Percentiles rank a stretch among this genome's conserved stretches.
Conservation (phyloP, 768 basidiomycete genomes). For the Agaricus blazei region DNA sequence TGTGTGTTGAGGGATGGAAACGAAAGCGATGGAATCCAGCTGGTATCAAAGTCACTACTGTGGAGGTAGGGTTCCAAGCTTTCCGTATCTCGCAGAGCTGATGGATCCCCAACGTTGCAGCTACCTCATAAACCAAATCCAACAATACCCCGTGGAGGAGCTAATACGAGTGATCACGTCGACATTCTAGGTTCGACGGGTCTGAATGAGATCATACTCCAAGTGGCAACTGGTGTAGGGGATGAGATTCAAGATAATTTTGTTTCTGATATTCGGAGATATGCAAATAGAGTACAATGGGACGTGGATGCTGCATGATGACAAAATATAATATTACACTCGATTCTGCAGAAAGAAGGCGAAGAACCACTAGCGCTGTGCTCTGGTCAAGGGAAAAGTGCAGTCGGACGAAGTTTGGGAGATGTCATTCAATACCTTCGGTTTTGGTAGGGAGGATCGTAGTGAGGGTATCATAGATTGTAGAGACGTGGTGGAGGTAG, state of each 20-base stretch:
- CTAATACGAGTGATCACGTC: constrained; percentile 88
- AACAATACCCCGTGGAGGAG: constrained; percentile 81
- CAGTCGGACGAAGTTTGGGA: not conserved
- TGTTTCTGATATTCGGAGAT: constrained; percentile 76
- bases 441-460: not conserved
- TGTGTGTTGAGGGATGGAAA: constrained; percentile 97
- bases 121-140: constrained; percentile 73
- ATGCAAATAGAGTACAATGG: constrained; percentile 73
- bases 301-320: constrained; percentile 50
- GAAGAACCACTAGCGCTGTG: too few relatives aligned
- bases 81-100: not conserved
- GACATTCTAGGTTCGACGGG: constrained; percentile 77
- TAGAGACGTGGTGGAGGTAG: constrained; percentile 18
- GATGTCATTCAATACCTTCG: not conserved
- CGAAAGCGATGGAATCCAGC: constrained; percentile 86
- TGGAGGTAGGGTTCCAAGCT: constrained; percentile 56
- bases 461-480: constrained; percentile 14
- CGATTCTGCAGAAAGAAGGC: not conserved
- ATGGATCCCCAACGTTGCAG: constrained; percentile 28
- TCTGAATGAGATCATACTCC: constrained; percentile 86
- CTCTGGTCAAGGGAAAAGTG: not conserved
- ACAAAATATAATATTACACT: not conserved
- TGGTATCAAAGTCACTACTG: constrained; percentile 79
- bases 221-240: constrained; percentile 82
- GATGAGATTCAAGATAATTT: constrained; percentile 64